Evolutionary conservation across 2,329 filamentous ascomycete genomes (phyloP).

Genomic region (Alternaria burnsii): DNA sequence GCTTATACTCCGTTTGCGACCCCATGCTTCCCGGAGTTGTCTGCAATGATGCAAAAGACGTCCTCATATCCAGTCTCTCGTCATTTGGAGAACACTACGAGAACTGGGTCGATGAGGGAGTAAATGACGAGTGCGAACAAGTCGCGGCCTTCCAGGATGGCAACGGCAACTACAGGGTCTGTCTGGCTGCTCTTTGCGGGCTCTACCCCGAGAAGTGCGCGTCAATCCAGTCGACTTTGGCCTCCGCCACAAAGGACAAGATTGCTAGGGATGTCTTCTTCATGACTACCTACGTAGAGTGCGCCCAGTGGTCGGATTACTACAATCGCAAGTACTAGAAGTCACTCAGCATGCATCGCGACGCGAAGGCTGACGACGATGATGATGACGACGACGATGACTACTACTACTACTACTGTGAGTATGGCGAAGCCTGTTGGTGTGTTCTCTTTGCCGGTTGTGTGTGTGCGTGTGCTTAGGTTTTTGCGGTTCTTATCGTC

Average conservation of each 20-base stretch:
- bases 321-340: not conserved
- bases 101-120: not conserved
- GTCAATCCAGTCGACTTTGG: not conserved
- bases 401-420: not conserved
- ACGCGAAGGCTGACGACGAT: not conserved
- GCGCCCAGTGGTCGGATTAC: not conserved
- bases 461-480: too few relatives aligned
- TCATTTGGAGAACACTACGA: not conserved
- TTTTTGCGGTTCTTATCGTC: too few relatives aligned
- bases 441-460: too few relatives aligned
- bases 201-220: not conserved
- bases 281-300: not conserved
- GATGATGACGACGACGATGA: not conserved
- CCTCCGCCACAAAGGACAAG: not conserved
- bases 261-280: not conserved
- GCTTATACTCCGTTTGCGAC: slow-evolving; percentile 2
- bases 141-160: not conserved
- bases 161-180: not conserved
- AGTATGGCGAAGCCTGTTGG: too few relatives aligned
- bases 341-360: not conserved
- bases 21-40: not conserved
- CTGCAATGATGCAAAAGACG: not conserved
- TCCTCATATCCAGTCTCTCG: not conserved
- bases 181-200: not conserved
- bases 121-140: not conserved